Evolutionary conservation across 2,329 filamentous ascomycete genomes (phyloP).

Genomic region (Fusarium subtropicale): DNA sequence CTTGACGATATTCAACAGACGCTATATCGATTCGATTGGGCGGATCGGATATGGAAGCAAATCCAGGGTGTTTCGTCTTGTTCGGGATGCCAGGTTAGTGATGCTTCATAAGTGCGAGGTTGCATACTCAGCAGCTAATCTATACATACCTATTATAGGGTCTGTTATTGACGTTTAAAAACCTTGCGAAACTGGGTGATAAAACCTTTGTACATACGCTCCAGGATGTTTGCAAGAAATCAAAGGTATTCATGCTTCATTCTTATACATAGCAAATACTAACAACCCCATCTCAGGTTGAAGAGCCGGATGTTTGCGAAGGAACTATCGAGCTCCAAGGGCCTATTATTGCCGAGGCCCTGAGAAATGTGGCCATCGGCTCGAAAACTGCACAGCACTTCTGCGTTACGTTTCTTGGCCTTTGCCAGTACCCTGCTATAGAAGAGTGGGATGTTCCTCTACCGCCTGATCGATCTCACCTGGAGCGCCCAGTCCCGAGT

Average conservation of each 20-base stretch:
- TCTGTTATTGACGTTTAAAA: slow-evolving; percentile 56
- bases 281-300: slow-evolving; percentile 50
- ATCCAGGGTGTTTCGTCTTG: slow-evolving; percentile 35
- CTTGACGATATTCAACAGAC: slow-evolving; percentile 23
- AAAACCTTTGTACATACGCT: slow-evolving; percentile 52
- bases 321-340: slow-evolving; percentile 65
- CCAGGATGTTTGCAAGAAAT: slow-evolving; percentile 51
- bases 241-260: slow-evolving; percentile 44
- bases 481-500: slow-evolving; percentile 55
- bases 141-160: slow-evolving; percentile 32
- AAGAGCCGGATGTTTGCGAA: slow-evolving; percentile 67
- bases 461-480: slow-evolving; percentile 55
- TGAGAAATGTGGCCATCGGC: slow-evolving; percentile 60
- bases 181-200: slow-evolving; percentile 58
- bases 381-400: slow-evolving; percentile 64
- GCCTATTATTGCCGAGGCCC: slow-evolving; percentile 62
- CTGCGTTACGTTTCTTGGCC: slow-evolving; percentile 65
- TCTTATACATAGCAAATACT: too few relatives aligned
- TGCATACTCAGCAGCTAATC: slow-evolving; percentile 1
- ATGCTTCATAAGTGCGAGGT: neutral
- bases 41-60: slow-evolving; percentile 35
- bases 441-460: slow-evolving; percentile 57
- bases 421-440: slow-evolving; percentile 63
- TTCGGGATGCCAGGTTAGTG: slow-evolving; percentile 40
- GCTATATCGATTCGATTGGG: slow-evolving; percentile 26